Percentiles rank a stretch among this genome's conserved stretches.
Conservation (phyloP, 257 asterid species). For the Primulina huaijiensis region DNA sequence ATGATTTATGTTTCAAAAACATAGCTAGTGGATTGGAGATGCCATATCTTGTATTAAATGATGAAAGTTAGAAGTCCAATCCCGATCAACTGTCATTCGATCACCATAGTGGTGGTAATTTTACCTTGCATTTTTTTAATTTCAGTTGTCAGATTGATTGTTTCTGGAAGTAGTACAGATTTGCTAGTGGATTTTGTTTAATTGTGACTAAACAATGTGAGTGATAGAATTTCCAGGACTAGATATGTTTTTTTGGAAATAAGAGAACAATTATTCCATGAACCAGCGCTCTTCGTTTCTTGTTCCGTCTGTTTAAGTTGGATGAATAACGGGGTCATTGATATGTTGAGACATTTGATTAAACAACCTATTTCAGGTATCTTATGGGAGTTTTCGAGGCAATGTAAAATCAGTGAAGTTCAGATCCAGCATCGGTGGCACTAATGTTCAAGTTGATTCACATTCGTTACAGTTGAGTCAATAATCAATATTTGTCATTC, state of each 20-base stretch:
- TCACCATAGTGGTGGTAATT: background rate
- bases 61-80: background rate
- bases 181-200: background rate
- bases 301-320: slow-evolving; percentile 1
- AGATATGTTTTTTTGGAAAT: background rate
- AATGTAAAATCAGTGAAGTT: slow-evolving; percentile 48
- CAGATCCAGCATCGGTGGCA: slow-evolving; percentile 57
- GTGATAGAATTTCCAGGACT: background rate
- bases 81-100: slow-evolving; percentile 3
- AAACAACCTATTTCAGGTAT: slow-evolving; percentile 35
- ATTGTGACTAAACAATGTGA: background rate
- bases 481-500: background rate
- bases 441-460: slow-evolving; percentile 35
- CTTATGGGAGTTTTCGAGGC: slow-evolving; percentile 25
- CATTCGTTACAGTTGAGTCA: slow-evolving; percentile 62
- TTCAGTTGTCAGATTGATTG: background rate
- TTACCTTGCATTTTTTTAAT: background rate
- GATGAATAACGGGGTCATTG: background rate
- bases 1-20: background rate
- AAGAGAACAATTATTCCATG: background rate
- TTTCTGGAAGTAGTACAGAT: background rate
- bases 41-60: slow-evolving; percentile 1
- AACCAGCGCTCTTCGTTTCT: background rate
- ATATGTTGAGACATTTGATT: background rate
- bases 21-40: background rate